Conservation (phyloP, 2,329 filamentous ascomycete species). For the Paraphoma sp. region DNA sequence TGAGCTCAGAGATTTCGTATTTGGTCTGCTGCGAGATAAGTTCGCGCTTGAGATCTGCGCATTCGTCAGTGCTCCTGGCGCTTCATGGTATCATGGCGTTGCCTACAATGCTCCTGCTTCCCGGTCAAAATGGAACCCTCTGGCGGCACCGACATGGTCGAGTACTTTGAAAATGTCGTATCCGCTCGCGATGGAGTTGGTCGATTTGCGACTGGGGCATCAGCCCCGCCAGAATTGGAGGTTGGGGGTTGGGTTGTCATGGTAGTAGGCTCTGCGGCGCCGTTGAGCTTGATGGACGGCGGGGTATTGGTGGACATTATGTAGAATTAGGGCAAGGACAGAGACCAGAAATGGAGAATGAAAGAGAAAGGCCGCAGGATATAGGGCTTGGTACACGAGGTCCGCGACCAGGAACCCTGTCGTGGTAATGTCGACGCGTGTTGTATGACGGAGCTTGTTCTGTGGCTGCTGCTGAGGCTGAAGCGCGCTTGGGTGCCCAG, state of each 20-base stretch:
- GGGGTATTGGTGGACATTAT: conserved; percentile 36
- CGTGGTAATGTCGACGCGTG: conserved; percentile 31
- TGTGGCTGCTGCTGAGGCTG: conserved; percentile 37
- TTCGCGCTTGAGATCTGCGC: conserved; percentile 89
- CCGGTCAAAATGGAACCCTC: conserved; percentile 76
- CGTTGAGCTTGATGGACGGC: conserved; percentile 43
- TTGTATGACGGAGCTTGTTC: conserved; percentile 33
- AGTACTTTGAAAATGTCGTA: conserved; percentile 46
- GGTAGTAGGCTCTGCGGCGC: conserved; percentile 37
- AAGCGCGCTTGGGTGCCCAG: conserved; percentile 20
- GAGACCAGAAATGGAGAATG: conserved; percentile 3
- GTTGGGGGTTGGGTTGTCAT: conserved; percentile 33
- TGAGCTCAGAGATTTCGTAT: conserved; percentile 90
- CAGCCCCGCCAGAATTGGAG: conserved; percentile 23
- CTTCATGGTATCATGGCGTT: conserved; percentile 1
- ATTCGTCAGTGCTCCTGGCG: conserved; percentile 9
- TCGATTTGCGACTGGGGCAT: conserved; percentile 12
- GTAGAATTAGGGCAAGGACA: conserved; percentile 11
- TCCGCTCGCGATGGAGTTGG: conserved; percentile 34
- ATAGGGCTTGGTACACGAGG: background rate
- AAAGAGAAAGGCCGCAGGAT: background rate
- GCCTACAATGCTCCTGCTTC: conserved; percentile 95
- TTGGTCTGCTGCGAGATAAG: conserved; percentile 88
- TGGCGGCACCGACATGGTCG: conserved; percentile 57
- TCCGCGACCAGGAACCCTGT: background rate